Percentiles rank a stretch among this genome's conserved stretches.
phyloP scores from a whole-genome alignment of 2,329 filamentous ascomycete genomes.

The Aspergillus unguis region DNA sequence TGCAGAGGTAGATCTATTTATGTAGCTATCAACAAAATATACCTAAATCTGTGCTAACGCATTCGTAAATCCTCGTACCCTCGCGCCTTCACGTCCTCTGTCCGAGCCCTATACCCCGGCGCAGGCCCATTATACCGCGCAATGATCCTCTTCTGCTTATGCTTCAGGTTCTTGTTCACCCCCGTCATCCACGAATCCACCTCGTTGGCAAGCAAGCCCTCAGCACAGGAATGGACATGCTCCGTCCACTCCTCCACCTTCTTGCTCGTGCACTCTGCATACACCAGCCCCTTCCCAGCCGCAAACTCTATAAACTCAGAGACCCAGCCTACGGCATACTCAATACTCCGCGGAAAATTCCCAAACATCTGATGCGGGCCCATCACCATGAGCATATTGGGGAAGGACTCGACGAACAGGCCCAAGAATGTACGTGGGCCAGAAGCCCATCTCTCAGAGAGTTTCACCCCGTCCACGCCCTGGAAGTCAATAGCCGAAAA shows the following conservation, averaged over 20 bases:
- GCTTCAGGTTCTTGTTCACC: slow-evolving; percentile 50
- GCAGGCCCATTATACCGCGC: slow-evolving; percentile 48
- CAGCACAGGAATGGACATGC: slow-evolving; percentile 48
- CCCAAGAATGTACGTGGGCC: slow-evolving; percentile 44
- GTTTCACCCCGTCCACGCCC: slow-evolving; percentile 27
- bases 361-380: slow-evolving; percentile 50
- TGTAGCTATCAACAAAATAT: background rate
- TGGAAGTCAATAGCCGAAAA: slow-evolving; percentile 41
- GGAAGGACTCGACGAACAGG: slow-evolving; percentile 42
- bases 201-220: slow-evolving; percentile 46
- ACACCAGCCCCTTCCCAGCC: slow-evolving; percentile 28
- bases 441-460: slow-evolving; percentile 33
- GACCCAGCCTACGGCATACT: slow-evolving; percentile 40
- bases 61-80: slow-evolving; percentile 13
- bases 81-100: slow-evolving; percentile 17
- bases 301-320: slow-evolving; percentile 28
- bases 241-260: slow-evolving; percentile 45
- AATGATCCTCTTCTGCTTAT: slow-evolving; percentile 47
- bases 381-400: slow-evolving; percentile 54
- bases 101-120: slow-evolving; percentile 39
- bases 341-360: slow-evolving; percentile 32
- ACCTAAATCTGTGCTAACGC: background rate
- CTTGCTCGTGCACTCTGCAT: slow-evolving; percentile 41
- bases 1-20: slow-evolving; percentile 2
- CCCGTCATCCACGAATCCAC: slow-evolving; percentile 57